Base-by-base conservation (phyloP, 441 rosid genomes). In the Macaranga tanarius region DNA sequence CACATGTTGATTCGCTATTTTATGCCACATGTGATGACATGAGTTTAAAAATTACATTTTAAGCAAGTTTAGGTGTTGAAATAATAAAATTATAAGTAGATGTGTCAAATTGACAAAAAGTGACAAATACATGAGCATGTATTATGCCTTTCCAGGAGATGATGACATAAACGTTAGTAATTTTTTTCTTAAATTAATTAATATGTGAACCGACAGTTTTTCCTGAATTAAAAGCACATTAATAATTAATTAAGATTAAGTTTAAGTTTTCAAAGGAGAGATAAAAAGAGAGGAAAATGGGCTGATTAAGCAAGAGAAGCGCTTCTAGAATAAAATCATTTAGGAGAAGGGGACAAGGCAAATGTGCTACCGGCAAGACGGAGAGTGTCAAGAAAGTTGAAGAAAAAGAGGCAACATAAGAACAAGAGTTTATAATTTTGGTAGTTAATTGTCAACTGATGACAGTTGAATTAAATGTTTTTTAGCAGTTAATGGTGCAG, bases 401-500 rank as follows among this genome's bases (percentile, higher is more conserved):
- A 70, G 45, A 7, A 7, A 42, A 26, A 48, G 47, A 8, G 9
- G 42, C 17, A 69, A 44, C 75, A 26, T 7, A 51, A 28, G 72
- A 59, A 58, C 67, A 55, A 62, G 4, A 50, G 2, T 31, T 69
- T 55, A 42, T 15, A 44, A 60, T 61, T 10, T 70, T 38, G 79
- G 73, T 1, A 65, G 80, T 62, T 80, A 71, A 34, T 72, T 74
- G 84, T 76, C 80, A 70, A 63, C 57, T 42, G 51, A 12, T 48
- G 12, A 57, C 67, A n/a, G n/a, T n/a, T n/a, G n/a, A n/a, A n/a
- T n/a, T n/a, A n/a, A n/a, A n/a, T n/a, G n/a, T n/a, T n/a, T n/a
- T n/a, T n/a, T n/a, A n/a, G n/a, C n/a, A n/a, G n/a, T n/a, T n/a
- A n/a, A n/a, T n/a, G n/a, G n/a, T n/a, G 10, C 23, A 52, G 20